Evolutionary conservation across 257 asterid genomes (phyloP).

Genomic region (Fraxinus cuspidata): DNA sequence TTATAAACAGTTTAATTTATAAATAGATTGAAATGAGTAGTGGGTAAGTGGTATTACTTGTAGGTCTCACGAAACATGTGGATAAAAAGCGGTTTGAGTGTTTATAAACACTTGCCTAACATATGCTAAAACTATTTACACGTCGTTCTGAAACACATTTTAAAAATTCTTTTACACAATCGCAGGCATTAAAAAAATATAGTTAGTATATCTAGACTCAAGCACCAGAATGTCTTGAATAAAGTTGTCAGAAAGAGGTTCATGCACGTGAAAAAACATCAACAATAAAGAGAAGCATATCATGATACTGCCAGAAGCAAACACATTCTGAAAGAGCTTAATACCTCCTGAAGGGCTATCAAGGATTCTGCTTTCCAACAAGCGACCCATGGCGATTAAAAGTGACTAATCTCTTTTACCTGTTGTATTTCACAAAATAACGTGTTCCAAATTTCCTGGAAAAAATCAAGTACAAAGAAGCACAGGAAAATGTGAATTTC

Average conservation of each 20-base stretch:
- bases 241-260: slow-evolving; percentile 21
- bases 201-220: background rate
- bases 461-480: slow-evolving; percentile 11
- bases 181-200: slow-evolving; percentile 1
- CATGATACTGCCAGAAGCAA: background rate
- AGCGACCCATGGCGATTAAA: slow-evolving; percentile 42
- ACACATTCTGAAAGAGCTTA: slow-evolving; percentile 7
- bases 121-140: background rate
- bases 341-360: slow-evolving; percentile 91
- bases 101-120: too few relatives aligned
- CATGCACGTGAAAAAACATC: background rate
- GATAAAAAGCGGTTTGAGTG: too few relatives aligned
- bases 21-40: too few relatives aligned
- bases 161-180: background rate
- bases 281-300: background rate
- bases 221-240: slow-evolving; percentile 20
- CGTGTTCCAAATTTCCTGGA: slow-evolving; percentile 13
- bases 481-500: slow-evolving; percentile 15
- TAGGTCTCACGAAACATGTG: too few relatives aligned
- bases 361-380: slow-evolving; percentile 97
- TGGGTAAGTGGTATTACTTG: too few relatives aligned
- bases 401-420: slow-evolving; percentile 74
- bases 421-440: slow-evolving; percentile 28
- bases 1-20: too few relatives aligned
- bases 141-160: background rate